These are phyloP conservation scores for Ophiostoma pallidulum DNA, from an alignment of 2,329 filamentous ascomycete genomes.

Conservation along the genomic window DNA sequence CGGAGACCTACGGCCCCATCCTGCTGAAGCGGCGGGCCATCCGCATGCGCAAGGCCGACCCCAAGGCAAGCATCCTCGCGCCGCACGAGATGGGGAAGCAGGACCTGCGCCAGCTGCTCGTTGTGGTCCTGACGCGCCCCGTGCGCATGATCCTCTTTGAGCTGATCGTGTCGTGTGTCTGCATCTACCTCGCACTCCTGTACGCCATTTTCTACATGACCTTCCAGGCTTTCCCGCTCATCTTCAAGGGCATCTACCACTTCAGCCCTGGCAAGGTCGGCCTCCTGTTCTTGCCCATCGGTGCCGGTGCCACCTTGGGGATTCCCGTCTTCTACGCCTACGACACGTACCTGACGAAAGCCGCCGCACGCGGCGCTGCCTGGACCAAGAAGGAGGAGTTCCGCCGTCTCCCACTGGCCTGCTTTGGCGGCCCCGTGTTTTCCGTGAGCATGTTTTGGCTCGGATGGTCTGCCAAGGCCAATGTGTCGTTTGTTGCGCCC, in stretches of 20 bases:
- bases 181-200: slow-evolving; percentile 59
- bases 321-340: slow-evolving; percentile 55
- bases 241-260: slow-evolving; percentile 55
- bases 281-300: slow-evolving; percentile 60
- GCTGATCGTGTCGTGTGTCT: slow-evolving; percentile 62
- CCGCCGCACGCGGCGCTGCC: slow-evolving; percentile 35
- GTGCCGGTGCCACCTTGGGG: slow-evolving; percentile 49
- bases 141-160: slow-evolving; percentile 64
- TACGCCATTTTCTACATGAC: slow-evolving; percentile 63
- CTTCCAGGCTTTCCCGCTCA: slow-evolving; percentile 65
- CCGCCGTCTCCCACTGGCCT: slow-evolving; percentile 61
- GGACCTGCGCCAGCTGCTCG: slow-evolving; percentile 48
- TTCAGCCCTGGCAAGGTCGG: slow-evolving; percentile 56
- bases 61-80: slow-evolving; percentile 39
- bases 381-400: slow-evolving; percentile 59
- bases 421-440: slow-evolving; percentile 57
- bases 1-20: slow-evolving; percentile 53
- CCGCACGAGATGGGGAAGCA: slow-evolving; percentile 54
- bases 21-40: slow-evolving; percentile 48
- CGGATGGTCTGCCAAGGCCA: slow-evolving; percentile 44
- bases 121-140: slow-evolving; percentile 61
- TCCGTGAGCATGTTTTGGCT: slow-evolving; percentile 50
- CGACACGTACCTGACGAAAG: slow-evolving; percentile 49
- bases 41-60: slow-evolving; percentile 46
- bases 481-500: slow-evolving; percentile 44